Evolutionary conservation across 352 stramenopile species (phyloP).

Genomic region (Phytophthora crassamura): DNA sequence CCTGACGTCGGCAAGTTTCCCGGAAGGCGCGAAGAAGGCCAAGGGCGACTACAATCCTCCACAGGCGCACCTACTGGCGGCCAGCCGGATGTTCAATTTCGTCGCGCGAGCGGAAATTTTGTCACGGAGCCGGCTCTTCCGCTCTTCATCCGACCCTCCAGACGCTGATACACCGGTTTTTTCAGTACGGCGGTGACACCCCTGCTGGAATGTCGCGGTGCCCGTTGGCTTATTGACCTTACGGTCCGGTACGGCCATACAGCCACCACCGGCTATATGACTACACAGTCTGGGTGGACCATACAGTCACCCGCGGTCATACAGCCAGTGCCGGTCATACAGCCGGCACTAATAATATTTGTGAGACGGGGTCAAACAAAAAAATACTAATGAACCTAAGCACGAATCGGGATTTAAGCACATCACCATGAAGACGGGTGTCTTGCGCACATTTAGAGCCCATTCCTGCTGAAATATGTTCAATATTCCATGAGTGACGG

Average conservation of each 20-base stretch:
- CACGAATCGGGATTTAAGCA: too few species aligned
- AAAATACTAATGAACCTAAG: too few species aligned
- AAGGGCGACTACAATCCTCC: slow-evolving; percentile 25
- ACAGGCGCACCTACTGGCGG: slow-evolving; percentile 17
- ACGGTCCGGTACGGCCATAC: neutral
- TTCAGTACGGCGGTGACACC: neutral
- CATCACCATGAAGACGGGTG: too few species aligned
- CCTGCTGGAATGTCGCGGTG: neutral
- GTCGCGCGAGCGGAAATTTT: too few species aligned
- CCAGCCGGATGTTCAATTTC: slow-evolving; percentile 11
- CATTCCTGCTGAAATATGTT: too few species aligned
- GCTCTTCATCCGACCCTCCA: too few species aligned
- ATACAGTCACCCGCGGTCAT: slow-evolving; percentile 15
- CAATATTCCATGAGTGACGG: too few species aligned
- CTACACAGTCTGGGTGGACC: slow-evolving; percentile 13
- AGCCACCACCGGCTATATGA: slow-evolving; percentile 1
- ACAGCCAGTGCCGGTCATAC: slow-evolving; percentile 11
- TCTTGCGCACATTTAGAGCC: too few species aligned
- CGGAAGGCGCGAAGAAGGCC: slow-evolving; percentile 19
- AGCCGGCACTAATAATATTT: slow-evolving; percentile 1
- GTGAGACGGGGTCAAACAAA: too few species aligned
- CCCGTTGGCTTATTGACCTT: neutral
- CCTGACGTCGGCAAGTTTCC: slow-evolving; percentile 15
- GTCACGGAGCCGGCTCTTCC: too few species aligned
- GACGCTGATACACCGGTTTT: too few species aligned